phyloP scores from a whole-genome alignment of 2,329 filamentous ascomycete species.

The Pseudophaeomoniella oleicola region DNA sequence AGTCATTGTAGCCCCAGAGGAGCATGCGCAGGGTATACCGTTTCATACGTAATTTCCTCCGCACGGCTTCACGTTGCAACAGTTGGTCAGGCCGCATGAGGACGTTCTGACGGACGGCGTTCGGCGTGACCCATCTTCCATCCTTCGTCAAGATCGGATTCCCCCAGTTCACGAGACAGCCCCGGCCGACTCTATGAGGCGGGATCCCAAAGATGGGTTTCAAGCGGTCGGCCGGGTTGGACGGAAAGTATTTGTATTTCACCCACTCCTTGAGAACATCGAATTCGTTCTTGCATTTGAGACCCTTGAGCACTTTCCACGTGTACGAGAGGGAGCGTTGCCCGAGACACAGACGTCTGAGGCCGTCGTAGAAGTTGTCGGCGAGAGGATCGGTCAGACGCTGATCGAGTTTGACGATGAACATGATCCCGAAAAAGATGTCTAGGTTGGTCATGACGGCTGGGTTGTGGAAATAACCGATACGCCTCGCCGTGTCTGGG shows the following conservation, averaged over 20 bases:
- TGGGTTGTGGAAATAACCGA: conserved; percentile 37
- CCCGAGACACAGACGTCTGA: conserved; percentile 45
- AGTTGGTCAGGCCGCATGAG: conserved; percentile 15
- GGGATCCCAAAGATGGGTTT: conserved; percentile 37
- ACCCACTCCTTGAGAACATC: conserved; percentile 45
- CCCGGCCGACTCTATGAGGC: conserved; percentile 34
- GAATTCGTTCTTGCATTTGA: conserved; percentile 30
- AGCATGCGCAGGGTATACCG: conserved; percentile 10
- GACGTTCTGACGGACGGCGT: background rate
- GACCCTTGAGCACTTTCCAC: conserved; percentile 44
- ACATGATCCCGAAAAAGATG: conserved; percentile 46
- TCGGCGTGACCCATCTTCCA: conserved; percentile 4
- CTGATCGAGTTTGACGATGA: conserved; percentile 61
- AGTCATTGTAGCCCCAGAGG: conserved; percentile 3
- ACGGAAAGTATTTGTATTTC: conserved; percentile 37
- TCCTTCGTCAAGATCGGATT: conserved; percentile 1
- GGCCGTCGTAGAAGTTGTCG: conserved; percentile 30
- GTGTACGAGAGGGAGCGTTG: conserved; percentile 43
- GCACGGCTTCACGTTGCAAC: conserved; percentile 12
- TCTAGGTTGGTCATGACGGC: conserved; percentile 44
- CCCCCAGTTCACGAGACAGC: conserved; percentile 45
- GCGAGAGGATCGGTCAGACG: conserved; percentile 49
- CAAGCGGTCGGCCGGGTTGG: conserved; percentile 7
- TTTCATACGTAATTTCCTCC: conserved; percentile 8
- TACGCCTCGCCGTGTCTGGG: conserved; percentile 40